Conservation (phyloP, 2,329 filamentous ascomycete species). For the Penicillium psychrosexuale region DNA sequence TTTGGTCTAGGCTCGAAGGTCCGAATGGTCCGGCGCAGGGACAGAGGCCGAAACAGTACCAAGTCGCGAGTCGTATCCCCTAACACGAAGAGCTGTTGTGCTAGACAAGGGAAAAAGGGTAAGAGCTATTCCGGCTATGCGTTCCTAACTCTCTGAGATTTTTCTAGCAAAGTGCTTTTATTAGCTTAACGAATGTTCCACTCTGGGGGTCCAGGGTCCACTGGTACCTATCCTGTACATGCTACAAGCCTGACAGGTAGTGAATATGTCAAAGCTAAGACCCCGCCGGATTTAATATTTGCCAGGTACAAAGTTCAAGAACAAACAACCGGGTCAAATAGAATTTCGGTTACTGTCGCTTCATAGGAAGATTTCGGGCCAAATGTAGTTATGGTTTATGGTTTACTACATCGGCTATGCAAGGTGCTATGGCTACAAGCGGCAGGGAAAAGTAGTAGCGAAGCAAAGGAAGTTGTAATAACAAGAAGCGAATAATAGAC, state of each 20-base stretch:
- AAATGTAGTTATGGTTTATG: background rate
- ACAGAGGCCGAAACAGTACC: background rate
- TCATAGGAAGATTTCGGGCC: background rate
- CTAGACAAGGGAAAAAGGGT: background rate
- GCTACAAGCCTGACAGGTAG: background rate
- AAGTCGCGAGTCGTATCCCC: background rate
- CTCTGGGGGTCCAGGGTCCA: constrained; percentile 3
- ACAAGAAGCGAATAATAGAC: background rate
- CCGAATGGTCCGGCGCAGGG: constrained; percentile 8
- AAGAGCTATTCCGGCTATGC: background rate
- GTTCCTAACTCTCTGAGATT: background rate
- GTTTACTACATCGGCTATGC: background rate
- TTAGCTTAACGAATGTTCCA: background rate
- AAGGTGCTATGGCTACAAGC: background rate
- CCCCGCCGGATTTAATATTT: constrained; percentile 1
- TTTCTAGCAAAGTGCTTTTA: background rate
- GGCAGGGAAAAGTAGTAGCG: too few species aligned
- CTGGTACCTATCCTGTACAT: background rate
- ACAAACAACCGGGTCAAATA: background rate
- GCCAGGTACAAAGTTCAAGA: constrained; percentile 1
- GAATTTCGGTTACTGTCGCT: background rate
- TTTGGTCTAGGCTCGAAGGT: background rate
- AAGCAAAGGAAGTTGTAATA: background rate
- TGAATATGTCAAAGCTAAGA: background rate
- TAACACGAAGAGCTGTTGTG: background rate